Evolutionary conservation across 441 rosid genomes (phyloP), one percentile per base, ranked within the genome.

Genomic region (Syzygium malaccense): DNA sequence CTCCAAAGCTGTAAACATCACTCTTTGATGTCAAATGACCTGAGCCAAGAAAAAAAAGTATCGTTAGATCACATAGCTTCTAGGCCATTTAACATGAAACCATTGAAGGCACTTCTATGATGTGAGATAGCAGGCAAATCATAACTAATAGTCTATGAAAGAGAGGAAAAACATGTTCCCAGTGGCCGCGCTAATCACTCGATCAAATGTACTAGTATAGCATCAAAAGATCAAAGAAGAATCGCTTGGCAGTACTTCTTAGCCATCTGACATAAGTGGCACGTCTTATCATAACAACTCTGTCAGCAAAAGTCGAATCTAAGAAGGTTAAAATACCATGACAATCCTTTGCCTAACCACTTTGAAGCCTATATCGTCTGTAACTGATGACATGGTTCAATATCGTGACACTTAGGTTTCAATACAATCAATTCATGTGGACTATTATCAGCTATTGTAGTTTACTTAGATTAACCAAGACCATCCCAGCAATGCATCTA

Each of bases 1-100:
- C 97, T 89, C 97, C 97, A 55, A 94, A 95, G 91, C 96, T 94
- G 91, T 95, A 95, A 64, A 95, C 96, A 91, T 95, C 97, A 88
- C 96, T 95, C 93, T 94, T 95, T 19, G 96, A 93, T 51, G 97
- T 93, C 89, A 95, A 89, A 87, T 95, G 97, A 84, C 97, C 95
- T 95, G 86, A 75, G 54, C 85, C 86, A 86, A 87, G 84, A 32
- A 66, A 51, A 51, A 32, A 51, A 83, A 56, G 66, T 15, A 85
- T 17, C 8, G 8, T 85, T 30, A 33, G 53, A 85, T 85, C 19
- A 33, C 66, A 55, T 85, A 41, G 87, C 64, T 54, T 55, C 26
- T 45, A 19, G 86, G 55, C 32, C 55, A 83, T 53, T 15, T 45
- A 20, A 53, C 9, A 45, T 6, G 60, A 19, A 89, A 55, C 58